Conservation (phyloP, 2,329 filamentous ascomycete genomes). For the Fusarium gaditjirri region DNA sequence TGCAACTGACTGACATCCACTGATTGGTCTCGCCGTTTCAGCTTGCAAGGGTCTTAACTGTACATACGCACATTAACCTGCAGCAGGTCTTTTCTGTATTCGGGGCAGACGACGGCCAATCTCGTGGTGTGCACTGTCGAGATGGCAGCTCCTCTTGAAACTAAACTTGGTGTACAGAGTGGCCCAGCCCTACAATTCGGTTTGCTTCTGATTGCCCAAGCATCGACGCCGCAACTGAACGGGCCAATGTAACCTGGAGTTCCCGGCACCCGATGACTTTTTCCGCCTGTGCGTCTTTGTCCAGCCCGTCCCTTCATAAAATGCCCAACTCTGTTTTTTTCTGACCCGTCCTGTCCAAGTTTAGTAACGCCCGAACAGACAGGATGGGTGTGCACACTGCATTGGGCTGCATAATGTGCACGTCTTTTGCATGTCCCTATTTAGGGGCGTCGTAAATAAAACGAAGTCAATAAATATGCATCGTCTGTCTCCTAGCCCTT, state of each 20-base stretch:
- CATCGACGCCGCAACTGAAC: conserved; percentile 25
- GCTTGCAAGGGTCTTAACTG: conserved; percentile 13
- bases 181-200: conserved; percentile 1
- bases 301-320: conserved; percentile 11
- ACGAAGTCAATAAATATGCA: conserved; percentile 23
- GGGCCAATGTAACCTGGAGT: conserved; percentile 8
- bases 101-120: not conserved
- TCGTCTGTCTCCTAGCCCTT: not conserved
- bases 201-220: conserved; percentile 4
- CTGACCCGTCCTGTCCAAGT: not conserved
- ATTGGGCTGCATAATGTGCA: conserved; percentile 11
- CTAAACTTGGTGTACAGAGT: conserved; percentile 14
- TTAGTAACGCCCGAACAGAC: conserved; percentile 9
- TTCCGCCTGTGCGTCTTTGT: not conserved
- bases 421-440: not conserved
- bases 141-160: not conserved
- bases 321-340: not conserved
- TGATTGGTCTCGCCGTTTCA: conserved; percentile 19
- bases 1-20: not conserved
- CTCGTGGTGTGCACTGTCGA: not conserved
- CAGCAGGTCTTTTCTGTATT: not conserved
- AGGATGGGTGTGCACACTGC: conserved; percentile 3
- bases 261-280: not conserved
- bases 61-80: not conserved
- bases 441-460: conserved; percentile 1